Evolutionary conservation across 441 rosid species (phyloP), one percentile per base, ranked within the genome.

Genomic region (Cnidoscolus chayamansa): DNA sequence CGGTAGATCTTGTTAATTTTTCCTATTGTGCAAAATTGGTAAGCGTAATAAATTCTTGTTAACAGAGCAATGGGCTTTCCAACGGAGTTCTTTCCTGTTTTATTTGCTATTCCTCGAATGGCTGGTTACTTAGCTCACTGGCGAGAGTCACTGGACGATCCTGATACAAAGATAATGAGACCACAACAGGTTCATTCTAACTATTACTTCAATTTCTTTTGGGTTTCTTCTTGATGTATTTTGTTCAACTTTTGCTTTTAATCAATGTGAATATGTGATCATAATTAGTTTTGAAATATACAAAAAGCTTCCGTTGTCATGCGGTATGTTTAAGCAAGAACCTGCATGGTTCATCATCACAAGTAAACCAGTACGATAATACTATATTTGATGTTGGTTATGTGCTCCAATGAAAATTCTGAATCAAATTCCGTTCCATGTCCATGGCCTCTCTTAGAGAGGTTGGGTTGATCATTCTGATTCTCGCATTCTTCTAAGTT

Each of bases 41-140:
- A 49, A 20, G 10, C 1, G 32, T 13, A 67, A 61, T 62, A 12
- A 31, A 8, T 55, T 59, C 53, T 2, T 64, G 53, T 76, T 72
- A 71, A 78, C 83, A 95, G 99, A 85, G 97, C 99, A 65, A 91
- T 93, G 94, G 99, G 99, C 80, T 95, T 95, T 80, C 99, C 99
- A 13, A 86, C 97, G 4, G 99, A 93, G 76, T 95, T 88, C 85
- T 95, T 95, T 84, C 88, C 99, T 48, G 97, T 95, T 11, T 75
- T 95, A 73, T 93, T 95, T 75, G 98, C 99, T 68, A 83, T 95
- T 77, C 98, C 99, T 71, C 88, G 98, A 48, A 95, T 95, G 99
- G 99, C 96, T 82, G 99, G 99, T 40, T 95, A 91, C 82, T 81
- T 95, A 72, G 83, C 99, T 2, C 98, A 95, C 77, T 95, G 98